Base-by-base conservation (phyloP, 371 early-diverging fungal species). In the Lichtheimia hyalospora region DNA sequence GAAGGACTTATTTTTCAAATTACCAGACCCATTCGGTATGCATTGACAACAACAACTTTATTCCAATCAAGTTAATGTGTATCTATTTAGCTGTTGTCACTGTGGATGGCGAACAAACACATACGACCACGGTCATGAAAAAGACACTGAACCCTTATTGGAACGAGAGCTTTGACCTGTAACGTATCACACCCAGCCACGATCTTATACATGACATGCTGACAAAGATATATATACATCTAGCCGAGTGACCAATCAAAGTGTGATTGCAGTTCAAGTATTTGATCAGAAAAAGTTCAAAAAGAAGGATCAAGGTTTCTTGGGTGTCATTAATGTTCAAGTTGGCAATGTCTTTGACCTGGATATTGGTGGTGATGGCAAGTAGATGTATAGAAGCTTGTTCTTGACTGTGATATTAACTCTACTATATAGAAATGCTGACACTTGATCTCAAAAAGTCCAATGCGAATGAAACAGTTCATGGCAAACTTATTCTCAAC, bases 251-350 rank as follows among this genome's bases (percentile, higher is more conserved):
- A 84, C 81, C 15, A 87, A 84, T 69, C 73, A 75, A 58, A 92
- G 93, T 64, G 88, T 94, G 13, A 82, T 97, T 58, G 88, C 95
- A 1, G 89, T 96, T 44, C 96, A 98, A 74, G 89, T 98, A 20
- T 98, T 96, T 82, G 98, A 98, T 75, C 96, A 96, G 77, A 87
- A 90, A 69, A 94, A 94, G 70, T 96, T 92, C 73, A 95, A 95
- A 79, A 94, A 92, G 84, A 90, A 87, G 69, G 88, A 90, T 61
- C 96, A 96, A 75, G 97, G 98, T 0, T 96, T 96, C 70, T 74
- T 98, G 21, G 98, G 98, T 34, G 94, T 95, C 24, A 85, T 95
- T 57, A 95, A 94, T 65, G 82, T 96, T 13, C 85, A 89, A 66
- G 84, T 96, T 61, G 82, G 87, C 57, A 84, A 83, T 64, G 83